phyloP scores from a whole-genome alignment of 257 asterid species.

The Jacaranda copaia region DNA sequence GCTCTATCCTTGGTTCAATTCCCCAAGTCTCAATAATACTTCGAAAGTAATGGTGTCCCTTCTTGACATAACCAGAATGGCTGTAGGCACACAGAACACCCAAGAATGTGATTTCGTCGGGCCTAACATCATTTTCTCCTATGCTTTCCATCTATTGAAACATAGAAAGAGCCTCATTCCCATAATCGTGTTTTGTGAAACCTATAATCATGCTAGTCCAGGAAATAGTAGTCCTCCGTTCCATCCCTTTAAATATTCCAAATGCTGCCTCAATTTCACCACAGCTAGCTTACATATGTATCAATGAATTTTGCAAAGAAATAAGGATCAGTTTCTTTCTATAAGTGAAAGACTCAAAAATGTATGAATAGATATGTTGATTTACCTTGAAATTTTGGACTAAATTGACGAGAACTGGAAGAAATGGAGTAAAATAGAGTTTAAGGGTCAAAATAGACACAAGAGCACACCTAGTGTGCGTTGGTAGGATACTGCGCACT shows the following conservation, averaged over 20 bases:
- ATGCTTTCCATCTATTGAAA: slow-evolving; percentile 64
- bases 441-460: too few species aligned
- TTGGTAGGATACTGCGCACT: too few species aligned
- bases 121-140: slow-evolving; percentile 43
- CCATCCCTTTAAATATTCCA: slow-evolving; percentile 58
- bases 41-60: slow-evolving; percentile 61
- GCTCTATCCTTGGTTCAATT: slow-evolving; percentile 68
- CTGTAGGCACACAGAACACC: slow-evolving; percentile 83
- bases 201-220: slow-evolving; percentile 84
- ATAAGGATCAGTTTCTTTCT: slow-evolving; percentile 45
- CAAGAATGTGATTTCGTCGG: slow-evolving; percentile 70
- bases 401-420: too few species aligned
- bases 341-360: slow-evolving; percentile 41
- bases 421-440: too few species aligned
- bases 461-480: too few species aligned
- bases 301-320: slow-evolving; percentile 65
- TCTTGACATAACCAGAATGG: slow-evolving; percentile 71
- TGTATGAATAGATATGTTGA: too few species aligned
- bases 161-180: slow-evolving; percentile 58
- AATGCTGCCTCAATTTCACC: slow-evolving; percentile 71
- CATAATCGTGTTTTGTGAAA: slow-evolving; percentile 82
- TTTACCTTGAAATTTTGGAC: too few species aligned
- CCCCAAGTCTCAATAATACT: slow-evolving; percentile 61
- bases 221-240: slow-evolving; percentile 57
- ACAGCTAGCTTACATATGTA: slow-evolving; percentile 89